Evolutionary conservation across 2,329 filamentous ascomycete genomes (phyloP), one percentile per base, ranked within the genome.

Genomic region (Arthrobotrys conoides): DNA sequence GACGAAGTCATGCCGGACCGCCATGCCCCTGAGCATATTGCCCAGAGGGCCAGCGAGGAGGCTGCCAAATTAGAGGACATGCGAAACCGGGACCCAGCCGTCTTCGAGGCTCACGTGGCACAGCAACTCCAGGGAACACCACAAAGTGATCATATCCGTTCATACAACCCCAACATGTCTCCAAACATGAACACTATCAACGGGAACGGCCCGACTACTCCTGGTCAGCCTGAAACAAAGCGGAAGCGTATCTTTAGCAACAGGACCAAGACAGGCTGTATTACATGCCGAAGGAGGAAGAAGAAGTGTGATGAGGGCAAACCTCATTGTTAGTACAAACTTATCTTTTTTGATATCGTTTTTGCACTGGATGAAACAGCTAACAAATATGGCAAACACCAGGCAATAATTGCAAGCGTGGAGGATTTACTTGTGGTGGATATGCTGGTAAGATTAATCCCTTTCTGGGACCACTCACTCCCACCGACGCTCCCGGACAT

Each of bases 261-360:
- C 84, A 89, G 95, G 76, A 97, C 95, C 20, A 98, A 98, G 86
- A 97, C 94, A 9, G 94, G 94, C 36, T 98, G 95, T 84, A 90
- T 97, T 85, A 98, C 95, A 5, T 98, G 95, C 84, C 89, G 95
- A 77, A 90, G 90, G 83, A 89, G 95, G 76, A 98, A 98, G 88
- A 98, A 98, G 90, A 98, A 98, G 85, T 98, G 96, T 83, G 95
- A 98, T 83, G 96, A 98, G 86, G 89, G 89, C 68, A 96, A 97
- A 84, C 96, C 96, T 27, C 90, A 93, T 84, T 98, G 73, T 77
- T 30, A 77, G 96, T 96, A 87, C 87, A 69, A 57, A 61, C 48
- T 24, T 33, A 44, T 48, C 38, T 24, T 66, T 69, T 80, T 18
- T 49, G 48, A 51, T 24, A 14, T 61, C 5, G 14, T 5, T 61